Percentiles rank a stretch among this genome's conserved stretches.
Evolutionary conservation across 495 filamentous ascomycete species (phyloP).

Genomic region (Penicillium malachiteum): DNA sequence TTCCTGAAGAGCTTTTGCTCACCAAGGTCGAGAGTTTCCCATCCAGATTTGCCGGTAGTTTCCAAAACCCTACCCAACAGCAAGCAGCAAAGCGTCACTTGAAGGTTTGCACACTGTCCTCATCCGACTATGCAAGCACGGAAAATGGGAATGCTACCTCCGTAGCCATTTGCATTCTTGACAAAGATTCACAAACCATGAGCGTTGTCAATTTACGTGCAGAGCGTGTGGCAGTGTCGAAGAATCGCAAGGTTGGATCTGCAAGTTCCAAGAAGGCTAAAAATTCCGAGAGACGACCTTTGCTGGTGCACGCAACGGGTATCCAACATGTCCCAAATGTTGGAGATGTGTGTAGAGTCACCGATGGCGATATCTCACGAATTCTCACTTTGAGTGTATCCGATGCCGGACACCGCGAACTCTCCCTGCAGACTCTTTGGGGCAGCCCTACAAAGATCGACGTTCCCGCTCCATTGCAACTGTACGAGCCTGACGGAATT

Average conservation of each 20-base stretch:
- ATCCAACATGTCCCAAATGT: constrained; percentile 53
- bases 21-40: constrained; percentile 70
- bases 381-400: constrained; percentile 69
- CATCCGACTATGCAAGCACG: constrained; percentile 43
- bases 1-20: constrained; percentile 72
- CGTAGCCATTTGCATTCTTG: constrained; percentile 68
- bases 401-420: constrained; percentile 57
- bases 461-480: constrained; percentile 46
- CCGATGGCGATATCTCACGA: constrained; percentile 64
- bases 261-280: constrained; percentile 28
- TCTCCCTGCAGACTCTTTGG: constrained; percentile 78
- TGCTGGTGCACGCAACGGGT: constrained; percentile 41
- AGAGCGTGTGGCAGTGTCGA: constrained; percentile 33
- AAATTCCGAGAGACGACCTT: constrained; percentile 24
- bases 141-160: constrained; percentile 34
- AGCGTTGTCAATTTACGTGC: constrained; percentile 63
- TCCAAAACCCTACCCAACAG: constrained; percentile 50
- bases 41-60: constrained; percentile 56
- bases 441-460: constrained; percentile 57
- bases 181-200: constrained; percentile 62
- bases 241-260: constrained; percentile 25
- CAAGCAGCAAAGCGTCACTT: constrained; percentile 42
- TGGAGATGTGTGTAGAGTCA: constrained; percentile 71
- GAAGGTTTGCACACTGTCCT: constrained; percentile 65
- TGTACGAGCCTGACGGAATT: constrained; percentile 45